phyloP scores from a whole-genome alignment of 2,329 filamentous ascomycete genomes.

The Aspergillus cejpii region DNA sequence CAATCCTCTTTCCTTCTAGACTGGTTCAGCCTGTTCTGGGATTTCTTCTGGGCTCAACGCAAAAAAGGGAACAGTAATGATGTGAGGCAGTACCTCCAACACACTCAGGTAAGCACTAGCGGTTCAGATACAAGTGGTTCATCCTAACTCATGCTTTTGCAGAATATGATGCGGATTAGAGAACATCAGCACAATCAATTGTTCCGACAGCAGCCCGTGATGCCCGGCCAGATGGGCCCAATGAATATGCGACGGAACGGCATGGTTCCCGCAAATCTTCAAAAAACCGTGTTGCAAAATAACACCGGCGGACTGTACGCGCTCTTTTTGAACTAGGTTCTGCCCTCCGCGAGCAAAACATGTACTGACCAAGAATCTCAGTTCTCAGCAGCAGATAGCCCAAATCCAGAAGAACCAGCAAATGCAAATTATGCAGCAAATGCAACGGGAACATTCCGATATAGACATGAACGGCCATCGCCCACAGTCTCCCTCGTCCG shows the following conservation, averaged over 20 bases:
- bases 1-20: constrained; percentile 80
- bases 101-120: constrained; percentile 63
- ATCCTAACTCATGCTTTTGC: constrained; percentile 30
- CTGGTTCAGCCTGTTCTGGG: constrained; percentile 98
- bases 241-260: constrained; percentile 53
- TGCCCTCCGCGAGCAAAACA: constrained; percentile 2
- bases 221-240: constrained; percentile 50
- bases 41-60: constrained; percentile 81
- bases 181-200: constrained; percentile 73
- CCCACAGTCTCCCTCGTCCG: constrained; percentile 71
- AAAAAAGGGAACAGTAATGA: constrained; percentile 57
- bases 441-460: constrained; percentile 80
- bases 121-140: constrained; percentile 4
- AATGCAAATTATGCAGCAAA: constrained; percentile 62
- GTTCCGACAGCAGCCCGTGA: constrained; percentile 63
- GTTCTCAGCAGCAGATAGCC: constrained; percentile 60
- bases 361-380: constrained; percentile 32
- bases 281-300: constrained; percentile 71
- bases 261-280: constrained; percentile 46
- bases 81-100: constrained; percentile 68
- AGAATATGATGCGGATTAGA: constrained; percentile 60
- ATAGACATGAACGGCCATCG: constrained; percentile 79
- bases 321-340: constrained; percentile 5
- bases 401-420: constrained; percentile 57
- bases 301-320: constrained; percentile 46